These are phyloP conservation scores for Diaporthe citrichinensis DNA, from an alignment of 2,329 filamentous ascomycete genomes.

Conservation along the genomic window DNA sequence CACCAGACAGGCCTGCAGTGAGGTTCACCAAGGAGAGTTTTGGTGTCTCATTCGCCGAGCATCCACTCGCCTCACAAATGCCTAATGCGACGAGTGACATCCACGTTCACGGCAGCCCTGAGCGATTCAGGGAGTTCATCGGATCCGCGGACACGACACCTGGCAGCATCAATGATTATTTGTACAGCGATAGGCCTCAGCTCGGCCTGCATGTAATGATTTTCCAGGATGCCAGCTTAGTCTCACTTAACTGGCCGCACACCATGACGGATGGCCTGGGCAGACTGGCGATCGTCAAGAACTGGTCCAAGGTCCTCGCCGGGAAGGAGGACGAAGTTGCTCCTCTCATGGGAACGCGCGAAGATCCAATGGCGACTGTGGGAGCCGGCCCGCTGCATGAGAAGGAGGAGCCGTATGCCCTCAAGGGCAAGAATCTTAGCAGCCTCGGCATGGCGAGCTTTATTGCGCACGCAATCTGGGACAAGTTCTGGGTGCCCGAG, in stretches of 20 bases:
- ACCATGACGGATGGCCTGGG: slow-evolving; percentile 63
- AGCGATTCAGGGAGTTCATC: slow-evolving; percentile 47
- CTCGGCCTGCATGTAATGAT: slow-evolving; percentile 62
- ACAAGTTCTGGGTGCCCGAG: slow-evolving; percentile 49
- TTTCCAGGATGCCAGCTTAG: slow-evolving; percentile 64
- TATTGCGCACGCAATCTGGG: slow-evolving; percentile 51
- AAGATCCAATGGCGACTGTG: slow-evolving; percentile 53
- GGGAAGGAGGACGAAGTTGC: slow-evolving; percentile 58
- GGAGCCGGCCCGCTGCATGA: slow-evolving; percentile 41
- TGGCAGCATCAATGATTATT: slow-evolving; percentile 55
- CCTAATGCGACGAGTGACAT: slow-evolving; percentile 51
- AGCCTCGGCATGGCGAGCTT: slow-evolving; percentile 51
- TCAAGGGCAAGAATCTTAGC: slow-evolving; percentile 47
- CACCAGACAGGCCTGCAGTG: slow-evolving; percentile 54
- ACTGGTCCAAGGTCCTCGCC: slow-evolving; percentile 62
- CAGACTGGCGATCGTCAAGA: slow-evolving; percentile 56
- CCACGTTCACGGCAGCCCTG: slow-evolving; percentile 48
- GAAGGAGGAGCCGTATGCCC: slow-evolving; percentile 48
- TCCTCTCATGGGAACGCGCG: slow-evolving; percentile 50
- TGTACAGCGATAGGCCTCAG: slow-evolving; percentile 59
- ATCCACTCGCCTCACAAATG: slow-evolving; percentile 56
- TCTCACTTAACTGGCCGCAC: slow-evolving; percentile 63
- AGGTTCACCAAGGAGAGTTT: slow-evolving; percentile 55
- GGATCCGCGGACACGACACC: slow-evolving; percentile 46
- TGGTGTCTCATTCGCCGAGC: slow-evolving; percentile 54